Evolutionary conservation across 1,284 basidiomycete species (phyloP).

Genomic region (Tylopilus sp.): DNA sequence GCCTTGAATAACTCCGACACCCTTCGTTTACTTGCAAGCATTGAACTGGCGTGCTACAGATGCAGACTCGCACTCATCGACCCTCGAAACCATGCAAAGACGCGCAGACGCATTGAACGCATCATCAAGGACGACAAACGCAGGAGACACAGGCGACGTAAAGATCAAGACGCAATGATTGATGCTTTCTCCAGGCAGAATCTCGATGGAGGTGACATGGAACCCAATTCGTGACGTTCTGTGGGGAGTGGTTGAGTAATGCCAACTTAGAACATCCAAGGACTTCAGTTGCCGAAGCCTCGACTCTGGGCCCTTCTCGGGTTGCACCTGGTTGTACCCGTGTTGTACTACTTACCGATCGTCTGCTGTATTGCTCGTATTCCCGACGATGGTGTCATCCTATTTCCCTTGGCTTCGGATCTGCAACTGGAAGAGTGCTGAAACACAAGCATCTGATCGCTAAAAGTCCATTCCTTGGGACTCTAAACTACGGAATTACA

Average conservation of each 20-base stretch:
- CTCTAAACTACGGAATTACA: background rate
- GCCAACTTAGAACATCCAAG: conserved; percentile 10
- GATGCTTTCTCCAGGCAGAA: conserved; percentile 70
- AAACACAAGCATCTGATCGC: conserved; percentile 1
- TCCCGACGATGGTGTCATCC: conserved; percentile 10
- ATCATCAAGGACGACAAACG: conserved; percentile 78
- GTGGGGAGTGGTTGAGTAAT: conserved; percentile 5
- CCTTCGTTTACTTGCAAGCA: conserved; percentile 71
- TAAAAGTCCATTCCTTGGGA: background rate
- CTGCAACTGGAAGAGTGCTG: conserved; percentile 9
- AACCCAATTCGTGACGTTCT: conserved; percentile 25
- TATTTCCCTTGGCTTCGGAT: conserved; percentile 1
- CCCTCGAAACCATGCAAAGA: conserved; percentile 59
- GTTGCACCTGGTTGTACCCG: conserved; percentile 7
- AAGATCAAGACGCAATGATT: conserved; percentile 76
- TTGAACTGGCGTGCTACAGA: conserved; percentile 76
- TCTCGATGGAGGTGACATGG: conserved; percentile 40
- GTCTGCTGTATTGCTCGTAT: conserved; percentile 21
- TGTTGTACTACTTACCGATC: conserved; percentile 26
- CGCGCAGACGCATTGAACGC: conserved; percentile 67
- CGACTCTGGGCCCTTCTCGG: conserved; percentile 4
- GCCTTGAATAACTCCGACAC: conserved; percentile 79
- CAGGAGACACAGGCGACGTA: conserved; percentile 71
- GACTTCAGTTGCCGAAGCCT: conserved; percentile 11
- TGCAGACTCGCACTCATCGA: conserved; percentile 66